These are phyloP conservation scores for Ascocoryne sarcoides DNA, from an alignment of 2,329 filamentous ascomycete genomes.

Conservation along the genomic window DNA sequence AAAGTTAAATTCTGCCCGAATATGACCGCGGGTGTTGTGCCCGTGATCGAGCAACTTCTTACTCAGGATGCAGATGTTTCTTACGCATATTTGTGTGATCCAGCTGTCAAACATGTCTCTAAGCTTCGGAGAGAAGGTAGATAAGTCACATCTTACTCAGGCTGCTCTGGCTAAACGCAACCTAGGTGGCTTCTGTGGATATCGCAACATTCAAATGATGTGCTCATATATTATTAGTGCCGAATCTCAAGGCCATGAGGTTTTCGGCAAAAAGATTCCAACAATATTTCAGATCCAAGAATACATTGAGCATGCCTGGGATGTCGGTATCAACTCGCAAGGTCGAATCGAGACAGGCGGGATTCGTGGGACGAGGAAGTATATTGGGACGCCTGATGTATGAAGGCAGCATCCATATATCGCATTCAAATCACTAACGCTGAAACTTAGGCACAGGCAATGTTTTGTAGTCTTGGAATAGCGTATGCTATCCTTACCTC, in stretches of 20 bases:
- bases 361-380: conserved; percentile 82
- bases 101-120: conserved; percentile 67
- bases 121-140: conserved; percentile 68
- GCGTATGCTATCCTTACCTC: conserved; percentile 33
- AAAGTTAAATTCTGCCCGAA: conserved; percentile 38
- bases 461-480: conserved; percentile 63
- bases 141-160: conserved; percentile 2
- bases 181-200: conserved; percentile 85
- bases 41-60: conserved; percentile 53
- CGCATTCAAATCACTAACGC: background rate
- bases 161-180: background rate
- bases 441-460: conserved; percentile 58
- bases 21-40: conserved; percentile 45
- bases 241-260: conserved; percentile 45
- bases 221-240: conserved; percentile 65
- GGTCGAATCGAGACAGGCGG: conserved; percentile 78
- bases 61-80: conserved; percentile 55
- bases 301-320: conserved; percentile 81
- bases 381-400: conserved; percentile 88
- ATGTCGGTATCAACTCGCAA: conserved; percentile 67
- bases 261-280: conserved; percentile 56
- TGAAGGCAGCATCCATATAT: conserved; percentile 19
- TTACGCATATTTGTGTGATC: conserved; percentile 72
- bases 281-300: conserved; percentile 78
- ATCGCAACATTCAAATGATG: conserved; percentile 90